Evolutionary conservation across 805 yeast species (phyloP), one percentile per base, ranked within the genome.

Genomic region (Hanseniaspora osmophila): DNA sequence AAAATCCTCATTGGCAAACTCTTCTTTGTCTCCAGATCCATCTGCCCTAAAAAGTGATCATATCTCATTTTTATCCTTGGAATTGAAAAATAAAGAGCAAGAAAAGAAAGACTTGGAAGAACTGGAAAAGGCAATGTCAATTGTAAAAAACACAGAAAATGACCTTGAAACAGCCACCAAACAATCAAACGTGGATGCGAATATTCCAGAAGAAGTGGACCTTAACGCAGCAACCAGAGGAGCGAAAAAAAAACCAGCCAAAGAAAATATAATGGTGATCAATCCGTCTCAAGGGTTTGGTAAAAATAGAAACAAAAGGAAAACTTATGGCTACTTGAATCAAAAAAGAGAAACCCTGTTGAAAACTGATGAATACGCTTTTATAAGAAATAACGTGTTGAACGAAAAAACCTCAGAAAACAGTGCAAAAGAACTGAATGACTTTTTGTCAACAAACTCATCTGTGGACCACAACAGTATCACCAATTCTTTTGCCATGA

Each of bases 201-300:
- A 5, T 22, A 22, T 7, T 22, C 27, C 27, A 22, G 27, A 22
- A 22, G 27, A 22, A 22, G 6, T 22, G 9, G 43, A 38, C 18
- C 29, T 41, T 4, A 30, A 40, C n/a, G 30, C 30, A 10, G 43
- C 33, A n/a, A 51, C 48, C 7, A 49, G 56, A 43, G 65, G 64
- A 3, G 58, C 51, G 48, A 61, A 61, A 42, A 37, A 56, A 18
- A 54, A 55, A 47, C 63, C 65, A 13, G 37, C 43, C 19, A 57
- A 52, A 32, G 53, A 56, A 12, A 50, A 54, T 18, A 51, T 58
- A 17, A 55, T 61, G 2, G 62, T 61, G 1, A 44, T 61, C 19
- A 53, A 56, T 43, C 59, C 56, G 6, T 18, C 12, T 17, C n/a
- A 17, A 16, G 19, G 30, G 4, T 19, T 19, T 18, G 30, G 41